Conservation (phyloP, 208 protist species). For the Trypanosoma theileri region DNA sequence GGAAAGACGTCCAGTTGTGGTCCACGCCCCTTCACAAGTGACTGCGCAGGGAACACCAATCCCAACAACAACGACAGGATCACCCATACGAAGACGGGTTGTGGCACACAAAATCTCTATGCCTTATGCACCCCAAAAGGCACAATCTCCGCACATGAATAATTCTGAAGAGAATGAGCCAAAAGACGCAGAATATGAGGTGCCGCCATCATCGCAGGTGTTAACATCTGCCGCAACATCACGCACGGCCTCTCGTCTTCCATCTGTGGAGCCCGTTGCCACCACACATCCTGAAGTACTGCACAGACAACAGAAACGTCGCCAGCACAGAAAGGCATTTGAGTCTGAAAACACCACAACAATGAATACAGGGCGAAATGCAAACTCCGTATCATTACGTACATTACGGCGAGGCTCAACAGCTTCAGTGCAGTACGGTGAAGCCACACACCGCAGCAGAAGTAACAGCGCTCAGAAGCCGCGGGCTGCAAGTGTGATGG, state of each 20-base stretch:
- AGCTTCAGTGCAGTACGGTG: background rate
- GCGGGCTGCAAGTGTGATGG: background rate
- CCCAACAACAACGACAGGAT: background rate
- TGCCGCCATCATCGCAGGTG: too few species aligned
- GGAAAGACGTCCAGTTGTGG: slow-evolving; percentile 33
- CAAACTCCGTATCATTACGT: background rate
- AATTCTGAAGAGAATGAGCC: too few species aligned
- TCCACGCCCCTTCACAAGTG: slow-evolving; percentile 36
- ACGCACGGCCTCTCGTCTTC: too few species aligned
- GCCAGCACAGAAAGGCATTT: background rate
- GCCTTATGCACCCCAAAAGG: too few species aligned
- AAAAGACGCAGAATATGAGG: too few species aligned
- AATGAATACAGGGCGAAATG: background rate
- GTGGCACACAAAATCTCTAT: slow-evolving; percentile 40
- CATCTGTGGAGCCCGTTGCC: too few species aligned
- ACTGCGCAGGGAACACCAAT: background rate
- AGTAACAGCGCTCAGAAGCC: slow-evolving; percentile 13
- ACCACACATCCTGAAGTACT: too few species aligned
- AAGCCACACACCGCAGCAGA: background rate
- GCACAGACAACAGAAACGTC: too few species aligned
- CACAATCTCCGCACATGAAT: too few species aligned
- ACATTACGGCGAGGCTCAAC: background rate
- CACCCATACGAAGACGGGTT: slow-evolving; percentile 41
- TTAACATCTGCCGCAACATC: too few species aligned
- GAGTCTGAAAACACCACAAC: background rate